These are phyloP conservation scores for Daedaleopsis sinensis DNA, from an alignment of 768 basidiomycete genomes.

Conservation along the genomic window DNA sequence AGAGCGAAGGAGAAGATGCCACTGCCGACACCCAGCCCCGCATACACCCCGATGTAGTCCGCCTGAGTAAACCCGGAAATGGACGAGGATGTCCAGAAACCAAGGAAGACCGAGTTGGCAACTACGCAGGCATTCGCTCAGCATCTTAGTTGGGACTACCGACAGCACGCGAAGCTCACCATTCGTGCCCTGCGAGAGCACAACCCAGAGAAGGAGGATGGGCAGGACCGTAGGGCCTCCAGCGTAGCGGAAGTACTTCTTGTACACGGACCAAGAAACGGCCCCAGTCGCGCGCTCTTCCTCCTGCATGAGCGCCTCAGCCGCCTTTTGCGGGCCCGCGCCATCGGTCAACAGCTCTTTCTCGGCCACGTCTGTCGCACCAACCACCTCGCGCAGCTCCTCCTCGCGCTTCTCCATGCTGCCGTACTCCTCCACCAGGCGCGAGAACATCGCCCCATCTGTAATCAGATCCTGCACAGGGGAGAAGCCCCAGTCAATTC, in stretches of 20 bases:
- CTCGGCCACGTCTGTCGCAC: constrained; percentile 29
- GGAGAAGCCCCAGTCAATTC: constrained; percentile 2
- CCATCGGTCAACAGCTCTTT: constrained; percentile 31
- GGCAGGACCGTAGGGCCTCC: constrained; percentile 43
- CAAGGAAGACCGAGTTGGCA: constrained; percentile 67
- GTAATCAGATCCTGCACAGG: constrained; percentile 34
- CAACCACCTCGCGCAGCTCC: constrained; percentile 29
- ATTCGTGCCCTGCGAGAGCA: constrained; percentile 50
- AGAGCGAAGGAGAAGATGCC: constrained; percentile 55
- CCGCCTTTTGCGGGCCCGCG: constrained; percentile 20
- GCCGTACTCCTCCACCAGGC: constrained; percentile 44
- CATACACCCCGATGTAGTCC: constrained; percentile 67
- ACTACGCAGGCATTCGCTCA: constrained; percentile 36
- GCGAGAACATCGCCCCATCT: constrained; percentile 36
- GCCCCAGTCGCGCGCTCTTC: constrained; percentile 45
- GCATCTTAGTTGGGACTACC: background rate
- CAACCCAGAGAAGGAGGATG: constrained; percentile 45
- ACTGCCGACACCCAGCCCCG: constrained; percentile 48
- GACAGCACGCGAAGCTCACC: constrained; percentile 36
- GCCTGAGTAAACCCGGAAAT: constrained; percentile 59
- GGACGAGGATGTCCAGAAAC: constrained; percentile 68
- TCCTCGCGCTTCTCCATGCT: constrained; percentile 45
- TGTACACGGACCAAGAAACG: constrained; percentile 38
- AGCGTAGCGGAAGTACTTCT: constrained; percentile 38
- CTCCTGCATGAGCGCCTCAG: constrained; percentile 29